Conservation (phyloP, 2,329 filamentous ascomycete genomes). For the Sporothrix protearum region DNA sequence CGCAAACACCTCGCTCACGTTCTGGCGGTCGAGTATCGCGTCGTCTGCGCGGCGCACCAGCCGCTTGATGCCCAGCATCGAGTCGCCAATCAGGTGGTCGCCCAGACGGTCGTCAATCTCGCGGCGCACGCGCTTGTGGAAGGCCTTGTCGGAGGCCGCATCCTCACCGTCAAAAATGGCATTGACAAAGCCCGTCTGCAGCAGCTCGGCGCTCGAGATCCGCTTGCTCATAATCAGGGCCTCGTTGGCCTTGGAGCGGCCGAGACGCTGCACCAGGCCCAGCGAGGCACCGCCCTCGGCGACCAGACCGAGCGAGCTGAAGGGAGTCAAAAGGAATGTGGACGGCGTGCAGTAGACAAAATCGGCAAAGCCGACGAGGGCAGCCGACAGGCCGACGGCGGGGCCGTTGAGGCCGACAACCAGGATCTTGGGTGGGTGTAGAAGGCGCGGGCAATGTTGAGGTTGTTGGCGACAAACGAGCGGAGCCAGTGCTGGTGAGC, state of each 20-base stretch:
- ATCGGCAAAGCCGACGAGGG: constrained; percentile 77
- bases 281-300: constrained; percentile 79
- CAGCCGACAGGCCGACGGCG: constrained; percentile 81
- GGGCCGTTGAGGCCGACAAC: constrained; percentile 89
- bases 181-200: constrained; percentile 78
- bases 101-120: constrained; percentile 83
- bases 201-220: constrained; percentile 68
- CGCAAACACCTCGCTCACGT: constrained; percentile 78
- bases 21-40: constrained; percentile 71
- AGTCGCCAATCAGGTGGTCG: constrained; percentile 72
- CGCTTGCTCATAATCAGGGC: constrained; percentile 86
- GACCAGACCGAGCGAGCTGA: constrained; percentile 83
- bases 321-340: constrained; percentile 85
- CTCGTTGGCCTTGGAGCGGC: constrained; percentile 80
- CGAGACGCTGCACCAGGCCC: constrained; percentile 75
- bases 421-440: constrained; percentile 90
- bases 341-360: constrained; percentile 85
- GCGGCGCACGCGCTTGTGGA: constrained; percentile 65
- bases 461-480: constrained; percentile 77
- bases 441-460: constrained; percentile 85
- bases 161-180: constrained; percentile 67
- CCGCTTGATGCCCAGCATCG: constrained; percentile 78
- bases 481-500: constrained; percentile 57
- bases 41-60: constrained; percentile 71
- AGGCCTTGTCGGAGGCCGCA: constrained; percentile 59